phyloP scores from a whole-genome alignment of 2,329 filamentous ascomycete genomes.

The Aspergillus pseudonomiae region DNA sequence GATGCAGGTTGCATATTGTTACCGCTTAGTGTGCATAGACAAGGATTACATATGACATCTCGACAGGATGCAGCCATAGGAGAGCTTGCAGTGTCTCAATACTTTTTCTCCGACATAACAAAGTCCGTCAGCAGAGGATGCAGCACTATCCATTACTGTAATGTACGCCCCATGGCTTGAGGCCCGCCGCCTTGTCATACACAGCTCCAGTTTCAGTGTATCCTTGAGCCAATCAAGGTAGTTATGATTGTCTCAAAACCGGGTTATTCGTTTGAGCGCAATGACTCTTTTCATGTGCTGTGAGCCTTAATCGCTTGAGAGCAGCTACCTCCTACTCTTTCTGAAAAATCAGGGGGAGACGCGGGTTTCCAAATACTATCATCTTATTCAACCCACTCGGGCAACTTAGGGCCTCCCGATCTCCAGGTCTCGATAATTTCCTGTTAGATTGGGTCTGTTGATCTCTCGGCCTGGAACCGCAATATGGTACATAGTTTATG shows the following conservation, averaged over 20 bases:
- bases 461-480: slow-evolving; percentile 22
- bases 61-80: background rate
- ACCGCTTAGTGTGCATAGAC: background rate
- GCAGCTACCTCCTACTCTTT: background rate
- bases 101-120: background rate
- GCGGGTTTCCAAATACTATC: background rate
- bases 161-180: slow-evolving; percentile 1
- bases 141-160: background rate
- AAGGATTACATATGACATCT: background rate
- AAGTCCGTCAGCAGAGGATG: background rate
- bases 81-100: background rate
- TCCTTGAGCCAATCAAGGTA: slow-evolving; percentile 1
- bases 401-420: slow-evolving; percentile 8
- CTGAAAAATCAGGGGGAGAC: slow-evolving; percentile 1
- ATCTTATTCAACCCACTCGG: background rate
- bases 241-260: slow-evolving; percentile 3
- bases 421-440: slow-evolving; percentile 12
- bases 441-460: slow-evolving; percentile 20
- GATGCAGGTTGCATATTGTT: slow-evolving; percentile 1
- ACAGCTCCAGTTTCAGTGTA: background rate
- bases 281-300: slow-evolving; percentile 1
- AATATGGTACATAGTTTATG: slow-evolving; percentile 5
- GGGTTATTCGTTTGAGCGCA: background rate
- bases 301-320: slow-evolving; percentile 9
- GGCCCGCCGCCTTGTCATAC: slow-evolving; percentile 8